Conservation (phyloP, 495 filamentous ascomycete species). For the Annulohypoxylon stygium region DNA sequence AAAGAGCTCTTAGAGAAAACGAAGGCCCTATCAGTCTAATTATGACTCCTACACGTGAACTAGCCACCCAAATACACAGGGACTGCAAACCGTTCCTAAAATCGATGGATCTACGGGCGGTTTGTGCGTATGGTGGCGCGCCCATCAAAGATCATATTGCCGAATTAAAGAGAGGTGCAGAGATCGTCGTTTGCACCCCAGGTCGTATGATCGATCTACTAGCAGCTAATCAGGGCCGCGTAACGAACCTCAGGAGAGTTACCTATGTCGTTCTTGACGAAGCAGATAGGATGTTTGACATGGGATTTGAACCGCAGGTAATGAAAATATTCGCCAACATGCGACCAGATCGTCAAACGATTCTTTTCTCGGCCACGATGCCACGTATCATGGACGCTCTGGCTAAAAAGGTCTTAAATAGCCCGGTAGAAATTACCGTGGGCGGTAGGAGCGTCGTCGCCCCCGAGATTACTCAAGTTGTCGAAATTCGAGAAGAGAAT, state of each 20-base stretch:
- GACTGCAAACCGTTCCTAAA: slow-evolving; percentile 96
- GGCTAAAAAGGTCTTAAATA: slow-evolving; percentile 86
- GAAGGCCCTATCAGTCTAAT: slow-evolving; percentile 92
- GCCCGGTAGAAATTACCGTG: slow-evolving; percentile 90
- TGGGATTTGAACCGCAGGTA: slow-evolving; percentile 98
- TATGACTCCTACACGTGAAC: slow-evolving; percentile 94
- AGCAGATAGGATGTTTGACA: slow-evolving; percentile 99
- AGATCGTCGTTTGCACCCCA: slow-evolving; percentile 95
- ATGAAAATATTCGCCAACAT: slow-evolving; percentile 95
- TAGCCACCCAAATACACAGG: slow-evolving; percentile 93
- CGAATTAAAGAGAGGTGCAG: slow-evolving; percentile 92
- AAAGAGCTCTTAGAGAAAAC: slow-evolving; percentile 80
- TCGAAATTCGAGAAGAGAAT: slow-evolving; percentile 87
- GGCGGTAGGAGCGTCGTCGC: slow-evolving; percentile 93
- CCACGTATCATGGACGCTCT: slow-evolving; percentile 93
- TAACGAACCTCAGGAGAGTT: slow-evolving; percentile 88
- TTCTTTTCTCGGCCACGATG: slow-evolving; percentile 97
- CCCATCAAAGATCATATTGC: slow-evolving; percentile 99
- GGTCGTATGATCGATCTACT: slow-evolving; percentile 98
- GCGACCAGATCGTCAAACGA: slow-evolving; percentile 90
- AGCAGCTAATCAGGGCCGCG: slow-evolving; percentile 89
- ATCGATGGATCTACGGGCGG: slow-evolving; percentile 86
- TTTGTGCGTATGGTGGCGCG: slow-evolving; percentile 95
- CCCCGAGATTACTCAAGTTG: slow-evolving; percentile 93
- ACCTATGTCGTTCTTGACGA: slow-evolving; percentile 97